Percentiles rank a stretch among this genome's conserved stretches.
Conservation (phyloP, 2,329 filamentous ascomycete genomes). For the Fusarium napiforme region DNA sequence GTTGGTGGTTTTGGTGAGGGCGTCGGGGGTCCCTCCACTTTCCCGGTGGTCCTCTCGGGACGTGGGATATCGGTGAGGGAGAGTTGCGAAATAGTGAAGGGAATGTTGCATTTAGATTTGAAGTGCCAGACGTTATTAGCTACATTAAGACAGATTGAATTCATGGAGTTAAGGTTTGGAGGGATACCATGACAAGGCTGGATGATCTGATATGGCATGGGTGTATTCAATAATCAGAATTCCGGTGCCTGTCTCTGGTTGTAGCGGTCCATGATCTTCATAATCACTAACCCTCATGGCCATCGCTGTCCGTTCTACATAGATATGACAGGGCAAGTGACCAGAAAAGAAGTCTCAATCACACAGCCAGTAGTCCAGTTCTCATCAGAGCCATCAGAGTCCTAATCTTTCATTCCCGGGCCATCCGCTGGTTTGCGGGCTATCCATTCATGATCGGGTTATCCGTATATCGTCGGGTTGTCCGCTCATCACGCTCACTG, state of each 20-base stretch:
- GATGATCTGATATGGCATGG: not conserved
- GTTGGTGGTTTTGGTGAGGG: not conserved
- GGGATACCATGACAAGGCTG: fast-evolving
- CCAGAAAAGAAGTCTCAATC: not conserved
- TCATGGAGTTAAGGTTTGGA: not conserved
- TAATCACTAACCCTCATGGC: fast-evolving
- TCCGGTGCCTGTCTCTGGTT: not conserved
- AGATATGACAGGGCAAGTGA: fast-evolving
- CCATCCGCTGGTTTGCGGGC: not conserved
- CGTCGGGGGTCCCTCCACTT: conserved; percentile 8
- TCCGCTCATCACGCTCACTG: not conserved
- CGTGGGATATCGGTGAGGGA: not conserved
- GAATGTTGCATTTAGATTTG: not conserved
- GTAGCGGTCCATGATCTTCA: fast-evolving
- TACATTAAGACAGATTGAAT: too few species aligned
- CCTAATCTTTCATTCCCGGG: not conserved
- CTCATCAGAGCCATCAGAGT: not conserved
- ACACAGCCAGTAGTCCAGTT: not conserved
- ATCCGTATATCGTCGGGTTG: not conserved
- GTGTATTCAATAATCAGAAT: too few species aligned
- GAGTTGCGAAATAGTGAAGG: not conserved
- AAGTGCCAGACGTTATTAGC: too few species aligned
- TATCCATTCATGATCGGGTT: not conserved
- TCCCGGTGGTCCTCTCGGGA: conserved; percentile 28
- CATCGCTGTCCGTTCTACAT: fast-evolving